Evolutionary conservation across 164 flowering plant species (phyloP).

Genomic region (Aristolochia californica): DNA sequence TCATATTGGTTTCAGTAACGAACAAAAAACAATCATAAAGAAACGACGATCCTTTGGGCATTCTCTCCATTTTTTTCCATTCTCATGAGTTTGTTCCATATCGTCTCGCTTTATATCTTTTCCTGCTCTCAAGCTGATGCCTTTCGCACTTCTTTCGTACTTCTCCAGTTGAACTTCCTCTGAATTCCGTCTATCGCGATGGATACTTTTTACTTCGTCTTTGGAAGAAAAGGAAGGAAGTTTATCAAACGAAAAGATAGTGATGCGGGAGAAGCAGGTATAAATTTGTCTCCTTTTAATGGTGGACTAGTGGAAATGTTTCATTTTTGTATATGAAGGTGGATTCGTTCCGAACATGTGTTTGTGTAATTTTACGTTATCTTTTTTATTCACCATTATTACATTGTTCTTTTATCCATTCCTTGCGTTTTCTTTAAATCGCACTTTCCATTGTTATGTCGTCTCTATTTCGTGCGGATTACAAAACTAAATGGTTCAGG

Average conservation of each 20-base stretch:
- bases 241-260: conserved; percentile 65
- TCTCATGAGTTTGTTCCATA: too few relatives aligned
- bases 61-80: too few relatives aligned
- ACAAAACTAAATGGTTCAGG: too few relatives aligned
- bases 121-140: too few relatives aligned
- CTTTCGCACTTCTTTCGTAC: too few relatives aligned
- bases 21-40: not conserved
- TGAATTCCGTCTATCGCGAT: conserved; percentile 11
- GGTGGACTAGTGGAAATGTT: not conserved
- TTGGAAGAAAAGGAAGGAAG: conserved; percentile 27
- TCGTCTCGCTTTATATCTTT: too few relatives aligned
- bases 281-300: conserved; percentile 1
- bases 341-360: not conserved
- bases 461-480: not conserved
- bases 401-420: too few relatives aligned
- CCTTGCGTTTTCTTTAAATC: too few relatives aligned
- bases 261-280: conserved; percentile 77
- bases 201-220: conserved; percentile 30
- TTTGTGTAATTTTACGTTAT: not conserved
- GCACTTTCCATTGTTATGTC: too few relatives aligned
- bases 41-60: not conserved
- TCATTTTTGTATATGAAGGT: not conserved
- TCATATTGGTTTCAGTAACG: not conserved
- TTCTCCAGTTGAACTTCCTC: too few relatives aligned
- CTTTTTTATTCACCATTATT: too few relatives aligned